Evolutionary conservation across 192 early-diverging fungal species (phyloP).

Genomic region (Backusella liffmaniae): DNA sequence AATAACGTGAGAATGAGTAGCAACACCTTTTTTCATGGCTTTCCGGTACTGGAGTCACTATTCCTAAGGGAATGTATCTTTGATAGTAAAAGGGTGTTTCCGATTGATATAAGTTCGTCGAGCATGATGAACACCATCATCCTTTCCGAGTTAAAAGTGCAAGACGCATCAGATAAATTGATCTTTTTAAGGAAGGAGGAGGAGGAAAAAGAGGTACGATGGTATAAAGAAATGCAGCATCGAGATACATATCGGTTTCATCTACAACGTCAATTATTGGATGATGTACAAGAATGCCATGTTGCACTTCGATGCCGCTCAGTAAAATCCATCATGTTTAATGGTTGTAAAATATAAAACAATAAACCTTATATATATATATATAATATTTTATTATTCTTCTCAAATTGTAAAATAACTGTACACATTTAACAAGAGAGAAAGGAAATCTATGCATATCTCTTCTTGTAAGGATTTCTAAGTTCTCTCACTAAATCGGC

Average conservation of each 20-base stretch:
- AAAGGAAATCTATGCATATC: background rate
- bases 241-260: background rate
- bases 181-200: background rate
- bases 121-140: background rate
- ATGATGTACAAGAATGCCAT: background rate
- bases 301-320: background rate
- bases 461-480: conserved; percentile 30
- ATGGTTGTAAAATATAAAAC: conserved; percentile 4
- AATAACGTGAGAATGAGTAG: background rate
- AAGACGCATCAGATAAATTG: background rate
- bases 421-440: background rate
- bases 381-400: background rate
- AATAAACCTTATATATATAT: background rate
- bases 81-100: background rate
- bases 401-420: background rate
- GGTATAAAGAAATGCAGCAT: conserved; percentile 1
- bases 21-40: background rate
- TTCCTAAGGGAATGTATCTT: background rate
- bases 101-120: background rate
- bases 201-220: background rate
- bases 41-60: background rate
- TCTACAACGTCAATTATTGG: background rate
- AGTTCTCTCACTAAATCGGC: conserved; percentile 28
- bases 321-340: background rate
- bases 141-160: background rate